phyloP scores from a whole-genome alignment of 106 monocot species.

The Allium sativum region DNA sequence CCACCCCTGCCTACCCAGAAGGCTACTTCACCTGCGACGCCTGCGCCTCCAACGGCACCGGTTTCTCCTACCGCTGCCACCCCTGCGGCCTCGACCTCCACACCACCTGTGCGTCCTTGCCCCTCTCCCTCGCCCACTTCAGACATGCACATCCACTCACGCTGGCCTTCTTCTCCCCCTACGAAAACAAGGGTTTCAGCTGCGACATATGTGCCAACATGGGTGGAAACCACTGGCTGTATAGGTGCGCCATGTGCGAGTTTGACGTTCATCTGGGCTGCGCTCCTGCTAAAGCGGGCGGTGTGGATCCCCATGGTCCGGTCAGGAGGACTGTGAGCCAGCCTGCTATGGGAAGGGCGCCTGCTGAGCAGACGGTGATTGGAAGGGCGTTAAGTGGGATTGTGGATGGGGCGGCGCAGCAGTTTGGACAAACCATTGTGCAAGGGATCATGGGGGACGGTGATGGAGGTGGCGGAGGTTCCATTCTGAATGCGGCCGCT shows the following conservation, averaged over 20 bases:
- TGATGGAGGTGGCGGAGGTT: background rate
- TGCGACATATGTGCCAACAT: conserved; percentile 26
- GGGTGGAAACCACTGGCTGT: conserved; percentile 22
- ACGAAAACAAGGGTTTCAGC: conserved; percentile 17
- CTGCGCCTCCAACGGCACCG: conserved; percentile 18
- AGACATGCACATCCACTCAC: conserved; percentile 18
- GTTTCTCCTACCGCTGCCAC: conserved; percentile 36
- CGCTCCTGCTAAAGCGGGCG: background rate
- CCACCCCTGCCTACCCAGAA: conserved; percentile 28
- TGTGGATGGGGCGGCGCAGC: conserved; percentile 7
- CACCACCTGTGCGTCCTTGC: conserved; percentile 19
- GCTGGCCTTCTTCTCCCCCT: conserved; percentile 20
- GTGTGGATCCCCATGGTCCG: background rate
- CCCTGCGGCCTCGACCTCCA: conserved; percentile 29
- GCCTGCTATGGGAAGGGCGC: background rate
- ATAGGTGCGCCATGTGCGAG: conserved; percentile 30
- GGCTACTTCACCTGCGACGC: conserved; percentile 35
- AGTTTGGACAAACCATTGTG: conserved; percentile 8
- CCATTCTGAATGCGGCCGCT: background rate
- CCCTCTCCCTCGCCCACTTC: conserved; percentile 4
- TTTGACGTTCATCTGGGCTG: conserved; percentile 31
- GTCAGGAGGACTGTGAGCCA: background rate
- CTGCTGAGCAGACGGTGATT: background rate
- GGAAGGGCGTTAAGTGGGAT: background rate
- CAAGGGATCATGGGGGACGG: conserved; percentile 1